Evolutionary conservation across 2,329 filamentous ascomycete species (phyloP).

Genomic region (Phialophora chinensis): DNA sequence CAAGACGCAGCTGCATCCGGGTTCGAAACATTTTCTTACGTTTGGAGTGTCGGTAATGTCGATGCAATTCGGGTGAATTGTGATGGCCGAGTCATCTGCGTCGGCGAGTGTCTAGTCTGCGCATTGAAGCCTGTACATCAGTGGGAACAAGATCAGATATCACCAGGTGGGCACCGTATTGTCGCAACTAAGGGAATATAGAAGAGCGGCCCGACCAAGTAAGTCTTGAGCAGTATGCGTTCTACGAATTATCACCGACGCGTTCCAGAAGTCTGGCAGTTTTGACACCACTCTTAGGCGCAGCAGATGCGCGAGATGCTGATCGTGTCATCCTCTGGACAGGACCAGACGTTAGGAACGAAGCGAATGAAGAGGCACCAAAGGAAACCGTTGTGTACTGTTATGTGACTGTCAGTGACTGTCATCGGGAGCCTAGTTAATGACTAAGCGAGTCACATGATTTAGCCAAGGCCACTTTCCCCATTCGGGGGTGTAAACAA

Average conservation of each 20-base stretch:
- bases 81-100: constrained; percentile 16
- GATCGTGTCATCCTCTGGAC: constrained; percentile 38
- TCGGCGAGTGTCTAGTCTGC: constrained; percentile 18
- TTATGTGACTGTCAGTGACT: too few relatives aligned
- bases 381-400: too few relatives aligned
- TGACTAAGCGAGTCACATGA: not conserved
- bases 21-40: constrained; percentile 9
- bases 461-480: not conserved
- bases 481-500: not conserved
- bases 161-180: constrained; percentile 41
- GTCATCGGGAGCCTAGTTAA: too few relatives aligned
- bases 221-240: not conserved
- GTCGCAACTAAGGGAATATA: constrained; percentile 40
- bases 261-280: not conserved
- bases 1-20: not conserved
- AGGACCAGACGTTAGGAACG: constrained; percentile 21
- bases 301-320: constrained; percentile 39
- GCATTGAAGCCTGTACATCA: constrained; percentile 19
- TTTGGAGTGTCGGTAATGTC: not conserved
- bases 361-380: not conserved
- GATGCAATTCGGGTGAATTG: not conserved
- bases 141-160: constrained; percentile 1
- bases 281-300: constrained; percentile 31
- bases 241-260: not conserved
- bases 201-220: constrained; percentile 32